Conservation (phyloP, 2,329 filamentous ascomycete species). For the Hypoxylon sp. region DNA sequence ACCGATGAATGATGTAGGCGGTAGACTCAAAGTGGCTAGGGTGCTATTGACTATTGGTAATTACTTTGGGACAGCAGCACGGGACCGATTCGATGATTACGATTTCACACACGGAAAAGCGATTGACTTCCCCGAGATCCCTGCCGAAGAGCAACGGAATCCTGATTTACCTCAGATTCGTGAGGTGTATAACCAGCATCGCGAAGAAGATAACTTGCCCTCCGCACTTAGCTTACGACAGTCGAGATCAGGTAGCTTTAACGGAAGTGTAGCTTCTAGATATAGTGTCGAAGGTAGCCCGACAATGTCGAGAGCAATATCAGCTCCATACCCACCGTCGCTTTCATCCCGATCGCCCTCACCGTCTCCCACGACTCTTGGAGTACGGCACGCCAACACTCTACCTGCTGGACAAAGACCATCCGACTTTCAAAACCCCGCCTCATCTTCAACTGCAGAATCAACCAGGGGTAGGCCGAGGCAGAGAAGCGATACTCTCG, state of each 20-base stretch:
- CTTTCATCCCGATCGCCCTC: constrained; percentile 37
- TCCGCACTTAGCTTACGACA: constrained; percentile 49
- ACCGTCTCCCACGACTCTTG: constrained; percentile 39
- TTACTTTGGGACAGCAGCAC: constrained; percentile 63
- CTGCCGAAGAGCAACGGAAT: constrained; percentile 67
- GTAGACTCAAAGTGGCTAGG: constrained; percentile 61
- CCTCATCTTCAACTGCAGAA: constrained; percentile 22
- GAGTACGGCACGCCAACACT: constrained; percentile 43
- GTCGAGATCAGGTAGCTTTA: constrained; percentile 59
- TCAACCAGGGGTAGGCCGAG: constrained; percentile 39
- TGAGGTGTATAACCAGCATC: constrained; percentile 57
- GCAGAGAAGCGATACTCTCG: constrained; percentile 53
- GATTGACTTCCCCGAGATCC: constrained; percentile 68
- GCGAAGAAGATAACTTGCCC: constrained; percentile 54
- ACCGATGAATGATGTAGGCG: constrained; percentile 48
- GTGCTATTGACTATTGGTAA: constrained; percentile 61
- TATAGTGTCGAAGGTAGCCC: constrained; percentile 44
- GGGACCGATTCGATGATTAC: constrained; percentile 64
- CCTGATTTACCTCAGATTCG: constrained; percentile 57
- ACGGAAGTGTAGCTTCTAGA: constrained; percentile 53
- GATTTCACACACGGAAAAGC: constrained; percentile 64
- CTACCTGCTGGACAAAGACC: constrained; percentile 33
- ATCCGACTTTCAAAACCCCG: constrained; percentile 3
- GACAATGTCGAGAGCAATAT: constrained; percentile 39
- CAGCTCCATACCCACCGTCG: constrained; percentile 25